Evolutionary conservation across 176 grass and related monocot species (phyloP), one percentile per base, ranked within the genome.

Genomic region (Aegilops tauschii): DNA sequence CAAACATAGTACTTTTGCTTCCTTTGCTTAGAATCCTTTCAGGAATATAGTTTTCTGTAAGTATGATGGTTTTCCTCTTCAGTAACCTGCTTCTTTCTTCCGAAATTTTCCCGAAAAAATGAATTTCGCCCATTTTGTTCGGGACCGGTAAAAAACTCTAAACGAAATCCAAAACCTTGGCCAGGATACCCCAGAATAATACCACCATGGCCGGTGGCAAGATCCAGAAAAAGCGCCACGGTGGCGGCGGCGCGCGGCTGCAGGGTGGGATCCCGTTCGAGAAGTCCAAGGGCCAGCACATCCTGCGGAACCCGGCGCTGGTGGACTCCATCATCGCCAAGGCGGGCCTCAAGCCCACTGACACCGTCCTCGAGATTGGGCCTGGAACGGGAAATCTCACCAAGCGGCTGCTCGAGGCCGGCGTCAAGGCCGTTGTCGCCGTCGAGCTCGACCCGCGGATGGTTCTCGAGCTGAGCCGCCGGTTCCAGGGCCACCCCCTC

Each of bases 221-320:
- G 87, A 95, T 98, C 32, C 88, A 91, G 86, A 98, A 92, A 88
- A 95, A 94, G 80, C 86, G 82, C 11, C 88, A 88, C 68, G 79
- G 79, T 7, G 83, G 79, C 49, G 88, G 84, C 3, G 84, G 92
- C 62, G 89, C 27, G 42, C 79, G 87, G 27, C 80, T 92, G 23
- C 91, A 92, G 84, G 93, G 93, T 1, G 93, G 93, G 9, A 91
- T 98, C 65, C 93, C 93, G 12, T 98, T 98, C 84, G 96, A 96
- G 86, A 98, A 98, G 85, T 98, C 93, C 27, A 98, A 96, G 78
- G 96, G 96, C 14, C 93, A 98, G 88, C 96, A 98, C 32, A 98
- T 98, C 49, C 83, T 98, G 37, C 84, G 84, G 40, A 98, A 98
- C 77, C 93, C 96, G 16, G 80, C 88, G 90, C 69, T 98, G 45